Percentiles rank a stretch among this genome's conserved stretches.
These are phyloP conservation scores for Neocallimastix lanati DNA, from an alignment of 192 early-diverging fungal genomes.

Conservation along the genomic window DNA sequence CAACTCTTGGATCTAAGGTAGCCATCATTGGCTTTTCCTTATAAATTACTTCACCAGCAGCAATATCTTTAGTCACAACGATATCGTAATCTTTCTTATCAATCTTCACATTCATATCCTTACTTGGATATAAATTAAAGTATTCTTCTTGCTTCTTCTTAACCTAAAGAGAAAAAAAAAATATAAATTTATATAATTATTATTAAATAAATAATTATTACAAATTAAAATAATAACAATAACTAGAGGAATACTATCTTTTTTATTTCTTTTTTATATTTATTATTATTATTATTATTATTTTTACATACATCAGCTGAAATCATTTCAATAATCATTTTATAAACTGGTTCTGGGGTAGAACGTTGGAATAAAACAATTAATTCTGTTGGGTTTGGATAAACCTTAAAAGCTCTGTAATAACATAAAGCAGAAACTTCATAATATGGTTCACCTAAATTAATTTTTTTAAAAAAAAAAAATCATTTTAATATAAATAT, in stretches of 20 bases:
- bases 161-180: background rate
- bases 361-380: conserved; percentile 91
- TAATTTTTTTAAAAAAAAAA: too few relatives aligned
- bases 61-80: conserved; percentile 51
- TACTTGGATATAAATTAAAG: conserved; percentile 62
- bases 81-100: conserved; percentile 48
- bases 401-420: conserved; percentile 82
- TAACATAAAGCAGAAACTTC: conserved; percentile 64
- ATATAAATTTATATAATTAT: too few relatives aligned
- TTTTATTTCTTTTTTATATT: too few relatives aligned
- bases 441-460: conserved; percentile 38
- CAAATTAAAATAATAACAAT: too few relatives aligned
- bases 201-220: too few relatives aligned
- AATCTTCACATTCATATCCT: conserved; percentile 54
- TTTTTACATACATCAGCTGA: conserved; percentile 59
- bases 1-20: conserved; percentile 42
- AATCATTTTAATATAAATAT: too few relatives aligned
- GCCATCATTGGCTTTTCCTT: conserved; percentile 54
- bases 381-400: conserved; percentile 82
- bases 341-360: conserved; percentile 69
- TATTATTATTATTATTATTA: too few relatives aligned
- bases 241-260: too few relatives aligned
- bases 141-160: conserved; percentile 56
- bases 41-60: conserved; percentile 54
- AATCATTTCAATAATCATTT: conserved; percentile 76